Evolutionary conservation across 306 rosid species (phyloP), one percentile per base, ranked within the genome.

Genomic region (Glycine latifolia): DNA sequence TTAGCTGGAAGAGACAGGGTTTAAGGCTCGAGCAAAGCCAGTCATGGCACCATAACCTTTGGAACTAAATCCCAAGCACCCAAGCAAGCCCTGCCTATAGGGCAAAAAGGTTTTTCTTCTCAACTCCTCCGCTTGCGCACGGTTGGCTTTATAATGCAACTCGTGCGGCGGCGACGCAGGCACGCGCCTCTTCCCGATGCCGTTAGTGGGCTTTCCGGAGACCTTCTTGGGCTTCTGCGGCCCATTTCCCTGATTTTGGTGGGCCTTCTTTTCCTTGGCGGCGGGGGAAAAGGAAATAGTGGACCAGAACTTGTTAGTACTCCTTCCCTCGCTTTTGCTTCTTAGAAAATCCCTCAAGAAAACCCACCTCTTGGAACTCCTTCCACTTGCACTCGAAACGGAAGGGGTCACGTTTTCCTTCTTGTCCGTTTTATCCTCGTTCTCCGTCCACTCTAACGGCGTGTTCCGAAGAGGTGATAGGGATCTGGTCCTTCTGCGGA

Each of bases 121-220:
- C 89, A 93, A 62, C 81, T 92, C 99, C 84, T 93, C 96, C 0
- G 99, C 89, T 67, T 95, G 98, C n/a, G 99, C 99, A 70, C 98
- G 84, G 37, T 92, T 90, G 0, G 94, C 91, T 15, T 94, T 91
- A 47, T 93, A 93, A 77, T 95, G 99, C 81, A 93, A 85, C 96
- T 93, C 99, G n/a, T 93, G 97, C 10, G 95, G 87, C 65, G 97
- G 92, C 3, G 97, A 92, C 3, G 89, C 81, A 3, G 92, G 94
- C 69, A 82, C 79, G n/a, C 95, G 85, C 76, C 92, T 82, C 80
- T 94, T 93, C 10, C 94, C 97, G 3, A 95, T 84, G 0, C 96
- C 97, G n/a, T 91, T 90, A 1, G 86, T 55, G 4, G 95, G 94
- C 61, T 89, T 92, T 0, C 91, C 94, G 3, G 80, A 8, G 26